A percentile compares a stretch with the other conserved stretches of the same genome.
phyloP scores from a whole-genome alignment of 2,329 filamentous ascomycete genomes.

The Fusarium humuli region DNA sequence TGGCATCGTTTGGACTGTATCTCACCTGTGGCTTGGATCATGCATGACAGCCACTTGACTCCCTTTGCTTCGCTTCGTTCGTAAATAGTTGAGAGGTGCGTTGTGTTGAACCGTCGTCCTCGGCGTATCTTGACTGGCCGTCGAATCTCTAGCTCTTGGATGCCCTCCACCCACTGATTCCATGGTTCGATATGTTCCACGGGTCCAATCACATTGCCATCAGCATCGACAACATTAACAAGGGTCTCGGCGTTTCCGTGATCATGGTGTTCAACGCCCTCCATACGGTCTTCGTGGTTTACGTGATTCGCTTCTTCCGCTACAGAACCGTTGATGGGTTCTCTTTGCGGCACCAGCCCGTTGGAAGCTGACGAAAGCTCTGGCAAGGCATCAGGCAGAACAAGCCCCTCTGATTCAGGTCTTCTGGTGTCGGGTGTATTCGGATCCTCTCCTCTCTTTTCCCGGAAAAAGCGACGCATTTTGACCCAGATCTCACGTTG shows the following conservation, averaged over 20 bases:
- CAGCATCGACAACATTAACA: constrained; percentile 53
- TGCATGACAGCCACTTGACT: constrained; percentile 60
- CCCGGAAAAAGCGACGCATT: constrained; percentile 52
- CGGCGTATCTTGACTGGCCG: constrained; percentile 57
- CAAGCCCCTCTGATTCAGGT: constrained; percentile 27
- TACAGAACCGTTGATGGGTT: constrained; percentile 3
- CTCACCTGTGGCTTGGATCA: constrained; percentile 63
- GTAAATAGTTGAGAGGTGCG: constrained; percentile 56
- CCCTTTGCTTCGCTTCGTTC: constrained; percentile 56
- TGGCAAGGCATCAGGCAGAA: constrained; percentile 22
- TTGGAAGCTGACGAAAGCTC: constrained; percentile 23
- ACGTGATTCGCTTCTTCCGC: background rate
- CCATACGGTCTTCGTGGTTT: constrained; percentile 31
- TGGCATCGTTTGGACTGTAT: constrained; percentile 55
- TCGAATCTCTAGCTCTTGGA: constrained; percentile 54
- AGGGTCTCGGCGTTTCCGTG: constrained; percentile 36
- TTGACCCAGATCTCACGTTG: constrained; percentile 46
- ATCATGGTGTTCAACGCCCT: constrained; percentile 35
- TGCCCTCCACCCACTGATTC: constrained; percentile 56
- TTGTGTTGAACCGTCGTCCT: constrained; percentile 55
- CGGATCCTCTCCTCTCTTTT: constrained; percentile 46
- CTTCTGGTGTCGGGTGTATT: constrained; percentile 29
- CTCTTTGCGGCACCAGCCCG: constrained; percentile 11
- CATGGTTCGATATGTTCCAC: constrained; percentile 53
- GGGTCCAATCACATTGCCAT: constrained; percentile 54